These are phyloP conservation scores for Talaromyces marneffei DNA, from an alignment of 2,329 filamentous ascomycete genomes.

Conservation along the genomic window DNA sequence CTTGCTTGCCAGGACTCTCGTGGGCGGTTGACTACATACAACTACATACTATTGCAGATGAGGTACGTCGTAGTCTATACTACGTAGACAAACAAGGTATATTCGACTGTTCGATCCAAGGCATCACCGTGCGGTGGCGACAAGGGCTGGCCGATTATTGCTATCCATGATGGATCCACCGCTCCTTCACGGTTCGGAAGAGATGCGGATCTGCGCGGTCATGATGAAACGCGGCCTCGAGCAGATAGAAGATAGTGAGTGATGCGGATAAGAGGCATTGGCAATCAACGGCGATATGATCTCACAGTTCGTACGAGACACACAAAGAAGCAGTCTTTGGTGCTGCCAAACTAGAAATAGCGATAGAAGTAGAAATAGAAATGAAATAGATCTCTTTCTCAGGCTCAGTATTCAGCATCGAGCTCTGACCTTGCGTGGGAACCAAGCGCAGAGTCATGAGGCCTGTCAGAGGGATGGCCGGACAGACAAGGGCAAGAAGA, in stretches of 20 bases:
- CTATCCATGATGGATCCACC: slow-evolving; percentile 3
- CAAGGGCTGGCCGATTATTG: not conserved
- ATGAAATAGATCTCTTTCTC: too few species aligned
- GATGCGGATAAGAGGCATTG: not conserved
- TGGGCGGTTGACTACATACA: not conserved
- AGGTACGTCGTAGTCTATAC: not conserved
- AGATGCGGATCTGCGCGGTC: slow-evolving; percentile 5
- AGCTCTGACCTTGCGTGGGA: not conserved
- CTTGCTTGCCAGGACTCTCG: slow-evolving; percentile 6
- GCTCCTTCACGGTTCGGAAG: not conserved
- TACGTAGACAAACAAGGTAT: not conserved
- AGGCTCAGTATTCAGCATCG: not conserved
- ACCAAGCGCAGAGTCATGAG: not conserved
- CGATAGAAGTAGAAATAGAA: not conserved
- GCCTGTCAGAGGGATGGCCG: not conserved
- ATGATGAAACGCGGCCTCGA: not conserved
- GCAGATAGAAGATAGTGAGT: not conserved
- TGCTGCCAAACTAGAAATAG: not conserved
- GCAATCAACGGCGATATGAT: not conserved
- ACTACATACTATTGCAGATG: not conserved
- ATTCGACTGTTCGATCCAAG: not conserved
- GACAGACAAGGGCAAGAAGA: not conserved
- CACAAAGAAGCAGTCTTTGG: not conserved
- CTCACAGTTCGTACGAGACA: not conserved
- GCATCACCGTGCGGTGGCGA: not conserved